Evolutionary conservation across 2,329 filamentous ascomycete species (phyloP), one percentile per base, ranked within the genome.

Genomic region (Akanthomyces dipterigenus): DNA sequence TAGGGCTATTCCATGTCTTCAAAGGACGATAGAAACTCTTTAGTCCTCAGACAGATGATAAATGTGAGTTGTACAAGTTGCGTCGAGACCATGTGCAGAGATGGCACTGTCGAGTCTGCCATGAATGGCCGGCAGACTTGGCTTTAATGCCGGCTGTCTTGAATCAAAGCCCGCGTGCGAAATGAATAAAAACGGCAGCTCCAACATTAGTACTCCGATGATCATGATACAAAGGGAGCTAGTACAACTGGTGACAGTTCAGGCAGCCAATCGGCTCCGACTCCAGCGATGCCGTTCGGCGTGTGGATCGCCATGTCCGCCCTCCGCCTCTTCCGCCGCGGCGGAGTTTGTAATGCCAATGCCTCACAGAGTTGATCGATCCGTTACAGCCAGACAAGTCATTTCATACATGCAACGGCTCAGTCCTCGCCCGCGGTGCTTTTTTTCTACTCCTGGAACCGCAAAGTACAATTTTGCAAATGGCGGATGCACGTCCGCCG

Each of bases 331-430:
- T 48, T 57, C 55, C 42, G 42, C 55, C 55, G 55, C 55, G 55
- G 55, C 54, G 42, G 54, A 57, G 54, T 57, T 57, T 57, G 54
- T 56, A 46, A 56, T 57, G 31, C n/a, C 24, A 20, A 20, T 18
- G 45, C 45, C n/a, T n/a, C 12, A 20, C 40, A 43, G 40, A 9
- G 31, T 34, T 7, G 8, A 5, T 34, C 48, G 6, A 51, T 8
- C 11, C 40, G 11, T 26, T 28, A 22, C n/a, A 48, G 16, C 54
- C 28, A 18, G 34, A 11, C n/a, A 48, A 14, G 7, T 48, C 24
- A 18, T 26, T 34, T 31, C 26, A 38, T 48, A 48, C 11, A 38
- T 36, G 24, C 8, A 16, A 9, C 18, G 3, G 1, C 26, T n/a
- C 38, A 24, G 31, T 16, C 18, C 34, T 46, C 40, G 42, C 20